Conservation (phyloP, 2,329 filamentous ascomycete species). For the Diplodia corticola region DNA sequence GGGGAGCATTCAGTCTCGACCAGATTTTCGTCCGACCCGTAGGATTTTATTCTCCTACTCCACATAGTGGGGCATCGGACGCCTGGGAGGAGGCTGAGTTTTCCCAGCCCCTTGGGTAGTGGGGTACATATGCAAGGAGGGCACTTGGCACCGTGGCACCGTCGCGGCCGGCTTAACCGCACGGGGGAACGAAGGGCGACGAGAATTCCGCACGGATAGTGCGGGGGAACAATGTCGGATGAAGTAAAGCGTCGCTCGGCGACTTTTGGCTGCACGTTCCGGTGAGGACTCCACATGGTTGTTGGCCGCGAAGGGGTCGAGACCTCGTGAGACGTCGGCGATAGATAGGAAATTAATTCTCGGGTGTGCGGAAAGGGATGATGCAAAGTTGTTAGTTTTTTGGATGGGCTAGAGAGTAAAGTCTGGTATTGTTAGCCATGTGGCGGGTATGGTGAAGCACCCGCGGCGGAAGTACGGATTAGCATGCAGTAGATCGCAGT, state of each 20-base stretch:
- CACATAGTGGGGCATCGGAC: too few relatives aligned
- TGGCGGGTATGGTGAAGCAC: neutral
- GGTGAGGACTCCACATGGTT: neutral
- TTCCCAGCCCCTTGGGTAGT: neutral
- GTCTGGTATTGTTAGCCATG: neutral
- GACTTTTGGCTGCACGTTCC: neutral
- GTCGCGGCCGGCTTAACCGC: neutral
- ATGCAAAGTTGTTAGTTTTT: neutral
- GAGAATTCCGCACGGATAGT: neutral
- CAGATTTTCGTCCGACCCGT: neutral
- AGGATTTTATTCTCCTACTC: neutral
- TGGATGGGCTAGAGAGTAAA: neutral
- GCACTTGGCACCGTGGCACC: neutral
- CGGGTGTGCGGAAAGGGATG: neutral
- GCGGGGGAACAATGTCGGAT: neutral
- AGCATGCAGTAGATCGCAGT: neutral
- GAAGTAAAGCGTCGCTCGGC: neutral
- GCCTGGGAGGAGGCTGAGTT: neutral
- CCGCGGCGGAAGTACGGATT: too few relatives aligned
- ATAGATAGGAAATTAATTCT: neutral
- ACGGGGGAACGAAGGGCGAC: neutral
- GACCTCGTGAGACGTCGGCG: neutral
- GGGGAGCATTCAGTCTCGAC: neutral
- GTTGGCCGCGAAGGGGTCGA: neutral
- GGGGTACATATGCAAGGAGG: neutral